phyloP scores from a whole-genome alignment of 1,284 basidiomycete genomes.

The Farysia itapuensis region DNA sequence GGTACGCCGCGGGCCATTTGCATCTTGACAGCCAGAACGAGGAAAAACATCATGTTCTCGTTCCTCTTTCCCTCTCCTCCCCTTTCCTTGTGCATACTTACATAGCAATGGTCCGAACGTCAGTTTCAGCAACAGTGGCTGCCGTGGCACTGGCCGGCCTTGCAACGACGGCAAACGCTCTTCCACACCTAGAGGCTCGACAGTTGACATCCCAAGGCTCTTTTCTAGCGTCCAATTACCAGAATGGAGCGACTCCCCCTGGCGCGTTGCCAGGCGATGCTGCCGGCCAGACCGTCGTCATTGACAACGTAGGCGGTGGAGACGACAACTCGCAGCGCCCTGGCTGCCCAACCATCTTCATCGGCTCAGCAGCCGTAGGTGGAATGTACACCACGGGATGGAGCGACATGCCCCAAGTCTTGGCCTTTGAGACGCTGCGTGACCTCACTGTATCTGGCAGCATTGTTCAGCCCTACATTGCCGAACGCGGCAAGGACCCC shows the following conservation, averaged over 20 bases:
- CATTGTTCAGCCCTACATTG: conserved; percentile 43
- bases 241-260: conserved; percentile 43
- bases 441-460: conserved; percentile 30
- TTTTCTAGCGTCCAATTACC: conserved; percentile 37
- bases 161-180: conserved; percentile 9
- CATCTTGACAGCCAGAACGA: too few relatives aligned
- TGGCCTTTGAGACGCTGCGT: conserved; percentile 50
- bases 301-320: conserved; percentile 35
- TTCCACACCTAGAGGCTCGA: conserved; percentile 7
- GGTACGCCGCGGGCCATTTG: too few relatives aligned
- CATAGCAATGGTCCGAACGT: too few relatives aligned
- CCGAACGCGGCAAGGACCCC: conserved; percentile 22
- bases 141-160: conserved; percentile 16
- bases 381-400: conserved; percentile 42
- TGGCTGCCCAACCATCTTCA: conserved; percentile 48
- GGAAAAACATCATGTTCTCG: too few relatives aligned
- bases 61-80: too few relatives aligned
- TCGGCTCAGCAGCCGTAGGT: conserved; percentile 43
- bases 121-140: too few relatives aligned
- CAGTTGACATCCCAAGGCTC: conserved; percentile 30
- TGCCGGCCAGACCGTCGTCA: conserved; percentile 43
- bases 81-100: too few relatives aligned
- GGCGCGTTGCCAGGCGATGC: conserved; percentile 38
- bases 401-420: conserved; percentile 46
- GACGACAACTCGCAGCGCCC: conserved; percentile 47